Percentiles rank a stretch among this genome's conserved stretches.
phyloP scores from a whole-genome alignment of 768 basidiomycete genomes.

The Suillus clintonianus region DNA sequence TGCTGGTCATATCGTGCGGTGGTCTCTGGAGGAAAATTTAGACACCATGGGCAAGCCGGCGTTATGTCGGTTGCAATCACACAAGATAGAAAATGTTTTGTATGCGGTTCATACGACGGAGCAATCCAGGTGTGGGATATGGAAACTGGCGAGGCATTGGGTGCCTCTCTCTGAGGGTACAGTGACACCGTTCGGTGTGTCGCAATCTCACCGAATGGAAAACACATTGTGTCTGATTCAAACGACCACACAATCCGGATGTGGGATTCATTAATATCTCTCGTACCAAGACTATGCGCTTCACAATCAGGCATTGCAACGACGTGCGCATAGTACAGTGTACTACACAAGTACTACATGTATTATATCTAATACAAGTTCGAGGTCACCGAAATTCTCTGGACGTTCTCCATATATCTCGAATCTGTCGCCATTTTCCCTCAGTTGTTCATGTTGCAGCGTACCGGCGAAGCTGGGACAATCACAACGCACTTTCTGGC shows the following conservation, averaged over 20 bases:
- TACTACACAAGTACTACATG: too few relatives aligned
- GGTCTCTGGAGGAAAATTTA: neutral
- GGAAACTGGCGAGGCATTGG: constrained; percentile 8
- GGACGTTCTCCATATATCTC: constrained; percentile 98
- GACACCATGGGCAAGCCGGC: neutral
- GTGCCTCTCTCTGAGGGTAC: constrained; percentile 4
- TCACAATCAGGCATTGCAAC: neutral
- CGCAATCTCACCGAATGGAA: constrained; percentile 12
- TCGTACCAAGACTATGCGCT: too few relatives aligned
- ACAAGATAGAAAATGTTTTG: neutral
- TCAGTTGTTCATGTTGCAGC: constrained; percentile 95
- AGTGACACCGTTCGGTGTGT: constrained; percentile 2
- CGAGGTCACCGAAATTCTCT: constrained; percentile 71
- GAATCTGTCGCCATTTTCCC: constrained; percentile 95
- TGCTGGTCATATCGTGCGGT: neutral
- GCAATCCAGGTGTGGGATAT: constrained; percentile 11
- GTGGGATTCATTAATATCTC: constrained; percentile 13
- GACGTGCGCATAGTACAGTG: neutral
- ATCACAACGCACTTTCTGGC: constrained; percentile 98
- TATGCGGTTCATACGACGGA: constrained; percentile 6
- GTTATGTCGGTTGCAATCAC: constrained; percentile 6
- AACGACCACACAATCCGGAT: constrained; percentile 31
- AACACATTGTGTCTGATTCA: constrained; percentile 26
- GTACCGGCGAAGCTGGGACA: constrained; percentile 95
- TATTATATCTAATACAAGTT: too few relatives aligned